These are phyloP conservation scores for Saturnispora bothae DNA, from an alignment of 805 yeast species.

Conservation along the genomic window DNA sequence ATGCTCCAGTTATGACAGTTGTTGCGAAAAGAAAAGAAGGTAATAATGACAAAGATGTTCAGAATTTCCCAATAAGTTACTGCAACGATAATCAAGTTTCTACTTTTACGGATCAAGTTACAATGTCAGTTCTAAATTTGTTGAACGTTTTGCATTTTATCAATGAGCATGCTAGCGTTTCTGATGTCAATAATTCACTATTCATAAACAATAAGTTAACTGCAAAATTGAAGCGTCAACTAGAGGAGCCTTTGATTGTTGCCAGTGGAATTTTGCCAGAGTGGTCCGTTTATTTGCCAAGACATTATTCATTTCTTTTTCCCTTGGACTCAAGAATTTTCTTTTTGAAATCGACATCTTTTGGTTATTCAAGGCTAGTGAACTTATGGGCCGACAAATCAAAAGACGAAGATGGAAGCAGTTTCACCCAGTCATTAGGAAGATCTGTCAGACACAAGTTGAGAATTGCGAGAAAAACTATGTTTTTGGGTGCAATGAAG, in stretches of 20 bases:
- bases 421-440: conserved; percentile 37
- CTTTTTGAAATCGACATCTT: conserved; percentile 78
- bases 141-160: conserved; percentile 38
- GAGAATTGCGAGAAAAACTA: conserved; percentile 56
- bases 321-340: conserved; percentile 73
- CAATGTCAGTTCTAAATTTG: conserved; percentile 35
- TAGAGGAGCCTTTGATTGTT: conserved; percentile 82
- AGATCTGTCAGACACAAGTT: conserved; percentile 72
- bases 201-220: conserved; percentile 75
- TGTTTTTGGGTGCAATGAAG: conserved; percentile 70
- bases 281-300: conserved; percentile 72
- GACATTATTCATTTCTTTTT: conserved; percentile 68
- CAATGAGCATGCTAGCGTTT: conserved; percentile 18
- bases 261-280: conserved; percentile 79
- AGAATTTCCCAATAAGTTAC: conserved; percentile 19
- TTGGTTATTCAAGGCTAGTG: conserved; percentile 78
- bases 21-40: conserved; percentile 31
- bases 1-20: conserved; percentile 46
- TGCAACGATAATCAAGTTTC: conserved; percentile 25
- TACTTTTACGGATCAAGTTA: conserved; percentile 22
- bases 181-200: conserved; percentile 12
- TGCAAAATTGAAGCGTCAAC: conserved; percentile 75
- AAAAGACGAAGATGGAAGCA: conserved; percentile 22
- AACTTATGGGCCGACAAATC: conserved; percentile 57
- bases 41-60: conserved; percentile 21